Conservation (phyloP, 2,329 filamentous ascomycete species). For the Colletotrichum endophyticum region DNA sequence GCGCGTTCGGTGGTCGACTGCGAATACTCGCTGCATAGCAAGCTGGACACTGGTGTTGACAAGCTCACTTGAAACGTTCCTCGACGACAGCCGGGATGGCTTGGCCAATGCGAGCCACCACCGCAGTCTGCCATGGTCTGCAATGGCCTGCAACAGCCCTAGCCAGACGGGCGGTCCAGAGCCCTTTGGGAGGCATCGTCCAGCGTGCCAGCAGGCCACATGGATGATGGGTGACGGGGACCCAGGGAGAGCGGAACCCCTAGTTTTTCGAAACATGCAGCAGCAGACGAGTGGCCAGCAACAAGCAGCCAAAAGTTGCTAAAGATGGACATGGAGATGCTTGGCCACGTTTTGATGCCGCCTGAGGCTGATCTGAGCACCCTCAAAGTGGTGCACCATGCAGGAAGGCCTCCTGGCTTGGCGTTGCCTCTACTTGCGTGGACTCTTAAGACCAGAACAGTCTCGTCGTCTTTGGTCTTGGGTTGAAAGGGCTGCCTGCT, state of each 20-base stretch:
- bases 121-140: background rate
- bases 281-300: background rate
- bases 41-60: background rate
- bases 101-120: background rate
- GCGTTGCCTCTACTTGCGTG: background rate
- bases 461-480: background rate
- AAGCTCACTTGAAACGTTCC: constrained; percentile 9
- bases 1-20: background rate
- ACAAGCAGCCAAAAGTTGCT: constrained; percentile 1
- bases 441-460: background rate
- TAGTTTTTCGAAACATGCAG: constrained; percentile 17
- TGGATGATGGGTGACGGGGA: background rate
- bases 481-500: background rate
- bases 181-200: background rate
- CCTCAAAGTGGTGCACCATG: background rate
- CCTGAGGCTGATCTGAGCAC: constrained; percentile 20
- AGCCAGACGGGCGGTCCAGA: background rate
- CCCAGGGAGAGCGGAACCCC: constrained; percentile 8
- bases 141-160: background rate
- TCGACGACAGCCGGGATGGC: constrained; percentile 1
- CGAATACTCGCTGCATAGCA: background rate
- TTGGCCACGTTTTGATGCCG: constrained; percentile 18
- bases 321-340: constrained; percentile 19
- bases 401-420: constrained; percentile 12
- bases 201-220: background rate